Conservation (phyloP, 352 stramenopile species). For the Pythium rishiriense region DNA sequence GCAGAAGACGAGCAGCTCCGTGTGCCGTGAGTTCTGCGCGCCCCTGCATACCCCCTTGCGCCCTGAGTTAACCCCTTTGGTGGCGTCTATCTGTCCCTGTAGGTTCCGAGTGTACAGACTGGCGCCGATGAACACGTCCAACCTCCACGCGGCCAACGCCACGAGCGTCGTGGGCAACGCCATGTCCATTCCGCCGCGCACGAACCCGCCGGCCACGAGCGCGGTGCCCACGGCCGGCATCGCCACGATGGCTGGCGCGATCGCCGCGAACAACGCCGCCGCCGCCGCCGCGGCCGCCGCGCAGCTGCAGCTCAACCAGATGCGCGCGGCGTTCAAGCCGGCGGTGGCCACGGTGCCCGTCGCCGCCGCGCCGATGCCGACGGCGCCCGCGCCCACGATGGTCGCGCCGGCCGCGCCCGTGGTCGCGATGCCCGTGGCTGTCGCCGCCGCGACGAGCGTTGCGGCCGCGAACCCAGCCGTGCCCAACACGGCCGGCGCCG, state of each 20-base stretch:
- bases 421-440: conserved; percentile 23
- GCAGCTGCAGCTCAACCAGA: conserved; percentile 63
- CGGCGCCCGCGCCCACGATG: conserved; percentile 24
- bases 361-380: conserved; percentile 35
- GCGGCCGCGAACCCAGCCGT: conserved; percentile 43
- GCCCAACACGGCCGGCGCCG: conserved; percentile 72
- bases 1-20: conserved; percentile 11
- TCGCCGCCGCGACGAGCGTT: conserved; percentile 23
- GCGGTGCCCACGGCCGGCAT: conserved; percentile 12
- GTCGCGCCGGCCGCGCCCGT: conserved; percentile 23
- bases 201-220: conserved; percentile 22
- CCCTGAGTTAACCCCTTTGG: no score
- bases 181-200: conserved; percentile 65
- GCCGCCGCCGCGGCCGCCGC: conserved; percentile 34
- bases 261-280: conserved; percentile 30
- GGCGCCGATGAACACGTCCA: conserved; percentile 44
- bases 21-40: no score
- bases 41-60: no score
- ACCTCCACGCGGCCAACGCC: conserved; percentile 80
- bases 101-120: neutral
- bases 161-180: conserved; percentile 79
- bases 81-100: conserved; percentile 1
- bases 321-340: conserved; percentile 74
- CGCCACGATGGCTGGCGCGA: conserved; percentile 19
- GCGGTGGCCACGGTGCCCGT: conserved; percentile 18